phyloP scores from a whole-genome alignment of 768 basidiomycete species.

The Austroboletus eburneus region DNA sequence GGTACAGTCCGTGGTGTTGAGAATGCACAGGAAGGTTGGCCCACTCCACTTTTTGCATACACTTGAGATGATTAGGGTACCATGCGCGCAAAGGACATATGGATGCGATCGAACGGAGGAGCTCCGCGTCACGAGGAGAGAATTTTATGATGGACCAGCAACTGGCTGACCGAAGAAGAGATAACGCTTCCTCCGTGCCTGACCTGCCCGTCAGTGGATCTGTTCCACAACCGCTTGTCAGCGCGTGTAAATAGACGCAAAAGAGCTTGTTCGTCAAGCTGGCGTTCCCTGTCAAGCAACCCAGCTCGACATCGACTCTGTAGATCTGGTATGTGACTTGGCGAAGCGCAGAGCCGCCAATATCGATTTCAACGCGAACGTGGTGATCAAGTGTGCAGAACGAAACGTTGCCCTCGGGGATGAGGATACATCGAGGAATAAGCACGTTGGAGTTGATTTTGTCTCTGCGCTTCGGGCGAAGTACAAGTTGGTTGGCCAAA shows the following conservation, averaged over 20 bases:
- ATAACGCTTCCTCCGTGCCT: slow-evolving; percentile 3
- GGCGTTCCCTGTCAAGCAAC: not conserved
- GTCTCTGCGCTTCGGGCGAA: slow-evolving; percentile 20
- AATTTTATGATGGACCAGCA: slow-evolving; percentile 37
- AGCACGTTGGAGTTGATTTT: not conserved
- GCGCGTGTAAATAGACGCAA: slow-evolving; percentile 42
- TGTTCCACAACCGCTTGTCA: slow-evolving; percentile 35
- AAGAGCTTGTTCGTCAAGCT: slow-evolving; percentile 30
- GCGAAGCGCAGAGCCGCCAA: not conserved
- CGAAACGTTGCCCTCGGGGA: not conserved
- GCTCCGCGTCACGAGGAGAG: slow-evolving; percentile 17
- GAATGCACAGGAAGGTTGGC: slow-evolving; percentile 12
- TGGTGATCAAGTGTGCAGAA: not conserved
- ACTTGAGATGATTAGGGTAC: slow-evolving; percentile 34
- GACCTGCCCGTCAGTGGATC: slow-evolving; percentile 38
- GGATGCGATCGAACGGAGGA: slow-evolving; percentile 31
- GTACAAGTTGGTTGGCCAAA: slow-evolving; percentile 34
- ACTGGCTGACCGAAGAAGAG: slow-evolving; percentile 34
- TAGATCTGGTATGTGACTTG: not conserved
- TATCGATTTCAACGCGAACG: not conserved
- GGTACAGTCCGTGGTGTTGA: slow-evolving; percentile 30
- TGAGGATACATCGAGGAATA: not conserved
- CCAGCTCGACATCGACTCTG: not conserved
- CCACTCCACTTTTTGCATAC: slow-evolving; percentile 40
- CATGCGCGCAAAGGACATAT: slow-evolving; percentile 34